These are phyloP conservation scores for Diaporthe ampelina DNA, from an alignment of 2,329 filamentous ascomycete genomes.

Conservation along the genomic window DNA sequence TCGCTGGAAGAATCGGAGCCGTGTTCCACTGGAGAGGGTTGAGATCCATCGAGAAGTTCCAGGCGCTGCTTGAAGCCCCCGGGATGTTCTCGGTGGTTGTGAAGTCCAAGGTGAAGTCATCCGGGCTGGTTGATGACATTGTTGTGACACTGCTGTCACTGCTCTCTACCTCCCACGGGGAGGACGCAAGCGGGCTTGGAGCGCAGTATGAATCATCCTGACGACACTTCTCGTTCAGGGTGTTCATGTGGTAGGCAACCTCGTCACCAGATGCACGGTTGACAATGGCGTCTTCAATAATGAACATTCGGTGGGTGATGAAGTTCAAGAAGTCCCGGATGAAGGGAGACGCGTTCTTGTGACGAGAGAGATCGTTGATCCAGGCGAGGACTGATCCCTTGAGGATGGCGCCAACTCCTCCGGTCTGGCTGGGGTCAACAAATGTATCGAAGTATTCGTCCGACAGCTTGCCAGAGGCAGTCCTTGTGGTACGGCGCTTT, in stretches of 20 bases:
- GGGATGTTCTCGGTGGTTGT: slow-evolving; percentile 28
- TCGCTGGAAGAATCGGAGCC: slow-evolving; percentile 26
- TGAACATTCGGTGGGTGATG: slow-evolving; percentile 42
- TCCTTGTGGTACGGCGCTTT: slow-evolving; percentile 40
- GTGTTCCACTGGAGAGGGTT: slow-evolving; percentile 40
- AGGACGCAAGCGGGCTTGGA: slow-evolving; percentile 3
- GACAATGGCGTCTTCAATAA: slow-evolving; percentile 39
- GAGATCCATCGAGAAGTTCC: slow-evolving; percentile 37
- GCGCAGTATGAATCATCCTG: slow-evolving; percentile 40
- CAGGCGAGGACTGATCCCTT: slow-evolving; percentile 42
- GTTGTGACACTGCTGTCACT: slow-evolving; percentile 24
- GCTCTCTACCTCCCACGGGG: slow-evolving; percentile 33
- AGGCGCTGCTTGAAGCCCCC: slow-evolving; percentile 14
- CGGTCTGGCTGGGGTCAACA: slow-evolving; percentile 39
- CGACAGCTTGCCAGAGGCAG: slow-evolving; percentile 39
- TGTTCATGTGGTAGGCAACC: slow-evolving; percentile 39
- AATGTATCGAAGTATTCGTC: slow-evolving; percentile 42
- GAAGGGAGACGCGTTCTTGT: slow-evolving; percentile 41
- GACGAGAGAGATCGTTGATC: slow-evolving; percentile 41
- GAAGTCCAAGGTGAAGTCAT: slow-evolving; percentile 38
- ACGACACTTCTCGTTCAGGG: slow-evolving; percentile 37
- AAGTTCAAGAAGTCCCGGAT: slow-evolving; percentile 42
- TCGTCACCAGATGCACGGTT: slow-evolving; percentile 42
- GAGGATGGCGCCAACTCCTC: slow-evolving; percentile 39
- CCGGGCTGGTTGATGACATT: slow-evolving; percentile 20